Evolutionary conservation across 129 eudicot genomes (phyloP).

Genomic region (carrot (Daucus carota)): DH1_v3.0 NC_030389.2:45521501-45522000

Average conservation of each 20-base stretch:
- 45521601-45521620: neutral
- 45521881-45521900: constrained; percentile 90
- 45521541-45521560: neutral
- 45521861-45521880: constrained; percentile 94
- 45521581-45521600: neutral
- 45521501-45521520: neutral
- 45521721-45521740: neutral
- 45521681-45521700: neutral
- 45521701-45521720: neutral
- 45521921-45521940: constrained; percentile 93
- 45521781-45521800: neutral
- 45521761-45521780: neutral
- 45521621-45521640: neutral
- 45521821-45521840: constrained; percentile 94
- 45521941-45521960: constrained; percentile 68
- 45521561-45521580: neutral
- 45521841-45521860: constrained; percentile 85
- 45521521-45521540: neutral
- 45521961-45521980: constrained; percentile 56
- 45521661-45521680: neutral
- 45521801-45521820: constrained; percentile 42
- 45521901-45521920: constrained; percentile 93
- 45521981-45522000: constrained; percentile 95
- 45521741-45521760: neutral
- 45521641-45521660: neutral